Conservation (phyloP, 2,329 filamentous ascomycete species). For the Emergomyces orientalis region DNA sequence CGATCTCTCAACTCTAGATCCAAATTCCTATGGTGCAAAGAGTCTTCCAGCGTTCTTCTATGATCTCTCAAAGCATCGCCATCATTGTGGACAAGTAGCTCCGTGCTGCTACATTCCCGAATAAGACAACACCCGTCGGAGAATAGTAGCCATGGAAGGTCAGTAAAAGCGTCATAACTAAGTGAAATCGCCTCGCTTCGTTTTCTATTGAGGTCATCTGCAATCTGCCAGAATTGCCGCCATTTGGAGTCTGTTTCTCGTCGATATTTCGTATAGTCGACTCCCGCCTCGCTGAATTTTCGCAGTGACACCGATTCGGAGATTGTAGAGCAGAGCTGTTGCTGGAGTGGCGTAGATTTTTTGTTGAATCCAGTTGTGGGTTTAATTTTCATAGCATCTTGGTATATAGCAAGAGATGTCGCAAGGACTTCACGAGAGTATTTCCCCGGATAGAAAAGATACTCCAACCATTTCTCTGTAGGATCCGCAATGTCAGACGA, state of each 20-base stretch:
- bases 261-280: constrained; percentile 69
- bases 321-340: constrained; percentile 65
- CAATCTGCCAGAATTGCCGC: constrained; percentile 78
- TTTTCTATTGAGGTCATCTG: constrained; percentile 77
- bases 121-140: constrained; percentile 73
- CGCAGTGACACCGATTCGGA: constrained; percentile 59
- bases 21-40: constrained; percentile 38
- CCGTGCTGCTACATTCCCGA: constrained; percentile 67
- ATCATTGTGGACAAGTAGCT: constrained; percentile 64
- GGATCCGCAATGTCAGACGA: constrained; percentile 58
- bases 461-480: constrained; percentile 76
- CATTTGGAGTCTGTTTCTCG: constrained; percentile 71
- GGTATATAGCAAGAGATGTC: constrained; percentile 72
- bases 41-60: constrained; percentile 31
- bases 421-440: constrained; percentile 74
- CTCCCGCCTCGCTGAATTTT: constrained; percentile 49
- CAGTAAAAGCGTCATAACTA: constrained; percentile 59
- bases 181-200: constrained; percentile 73
- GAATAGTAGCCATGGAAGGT: constrained; percentile 74
- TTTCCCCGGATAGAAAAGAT: constrained; percentile 71
- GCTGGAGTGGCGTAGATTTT: constrained; percentile 53
- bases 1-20: constrained; percentile 43
- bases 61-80: constrained; percentile 30
- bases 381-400: constrained; percentile 48
- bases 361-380: constrained; percentile 33